phyloP scores from a whole-genome alignment of 1,139 yeast species.

The Geotrichum candidum region DNA sequence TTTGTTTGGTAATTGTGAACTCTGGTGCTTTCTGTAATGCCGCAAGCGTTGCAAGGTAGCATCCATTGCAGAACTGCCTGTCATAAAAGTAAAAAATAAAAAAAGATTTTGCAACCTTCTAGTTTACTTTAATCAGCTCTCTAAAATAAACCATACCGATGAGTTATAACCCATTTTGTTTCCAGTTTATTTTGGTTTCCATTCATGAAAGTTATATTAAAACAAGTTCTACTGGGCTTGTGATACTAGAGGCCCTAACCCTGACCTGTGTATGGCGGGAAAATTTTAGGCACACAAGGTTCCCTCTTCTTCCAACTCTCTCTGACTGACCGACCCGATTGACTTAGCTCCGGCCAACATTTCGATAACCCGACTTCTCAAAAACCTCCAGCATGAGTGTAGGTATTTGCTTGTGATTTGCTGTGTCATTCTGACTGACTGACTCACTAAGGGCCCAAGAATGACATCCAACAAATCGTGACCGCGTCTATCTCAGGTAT shows the following conservation, averaged over 20 bases:
- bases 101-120: too few relatives aligned
- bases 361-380: neutral
- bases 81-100: too few relatives aligned
- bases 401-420: neutral
- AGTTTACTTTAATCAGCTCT: too few relatives aligned
- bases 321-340: neutral
- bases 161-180: too few relatives aligned
- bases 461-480: slow-evolving; percentile 3
- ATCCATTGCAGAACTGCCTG: too few relatives aligned
- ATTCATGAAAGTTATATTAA: too few relatives aligned
- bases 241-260: neutral
- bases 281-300: neutral
- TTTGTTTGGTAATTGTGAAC: too few relatives aligned
- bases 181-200: too few relatives aligned
- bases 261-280: neutral
- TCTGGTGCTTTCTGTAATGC: too few relatives aligned
- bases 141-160: too few relatives aligned
- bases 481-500: slow-evolving; percentile 2
- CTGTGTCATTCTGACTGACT: neutral
- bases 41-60: too few relatives aligned
- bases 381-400: neutral
- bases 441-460: neutral
- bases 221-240: neutral
- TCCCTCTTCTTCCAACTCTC: neutral
- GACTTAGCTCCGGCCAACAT: neutral